A percentile compares a stretch with the other conserved stretches of the same genome.
Conservation (phyloP, 805 yeast species). For the Zygosaccharomyces bailii region DNA sequence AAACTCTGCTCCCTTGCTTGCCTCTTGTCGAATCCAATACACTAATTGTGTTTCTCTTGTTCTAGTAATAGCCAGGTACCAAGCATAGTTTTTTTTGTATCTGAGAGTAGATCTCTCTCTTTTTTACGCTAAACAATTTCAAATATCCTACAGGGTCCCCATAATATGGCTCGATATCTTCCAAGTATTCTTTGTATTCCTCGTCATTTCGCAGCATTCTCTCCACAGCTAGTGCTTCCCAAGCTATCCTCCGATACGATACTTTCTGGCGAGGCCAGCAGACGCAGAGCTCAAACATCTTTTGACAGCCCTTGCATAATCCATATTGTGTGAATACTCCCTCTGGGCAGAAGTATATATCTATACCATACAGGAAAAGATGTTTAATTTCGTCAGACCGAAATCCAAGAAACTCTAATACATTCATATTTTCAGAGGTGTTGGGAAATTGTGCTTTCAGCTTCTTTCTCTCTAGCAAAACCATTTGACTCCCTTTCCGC, state of each 20-base stretch:
- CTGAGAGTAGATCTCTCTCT: conserved; percentile 1
- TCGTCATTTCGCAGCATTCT: too few relatives aligned
- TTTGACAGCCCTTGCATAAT: too few relatives aligned
- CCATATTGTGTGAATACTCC: too few relatives aligned
- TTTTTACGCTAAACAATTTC: conserved; percentile 2
- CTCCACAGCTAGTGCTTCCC: too few relatives aligned
- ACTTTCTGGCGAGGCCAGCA: conserved; percentile 4
- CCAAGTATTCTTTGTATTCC: conserved; percentile 5
- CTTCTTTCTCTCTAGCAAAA: conserved; percentile 4
- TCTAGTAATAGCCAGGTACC: conserved; percentile 5
- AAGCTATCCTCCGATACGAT: conserved; percentile 4
- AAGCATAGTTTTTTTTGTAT: conserved; percentile 3
- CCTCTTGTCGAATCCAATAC: conserved; percentile 5
- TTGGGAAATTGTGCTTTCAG: conserved; percentile 5
- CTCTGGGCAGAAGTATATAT: too few relatives aligned
- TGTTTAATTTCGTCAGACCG: conserved; percentile 5
- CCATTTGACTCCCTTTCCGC: conserved; percentile 4
- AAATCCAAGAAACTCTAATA: conserved; percentile 4
- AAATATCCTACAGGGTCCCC: conserved; percentile 4
- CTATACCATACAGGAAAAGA: conserved; percentile 3
- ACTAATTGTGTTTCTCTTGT: conserved; percentile 3
- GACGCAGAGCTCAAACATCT: conserved; percentile 4
- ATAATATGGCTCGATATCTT: conserved; percentile 5
- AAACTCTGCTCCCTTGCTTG: conserved; percentile 5
- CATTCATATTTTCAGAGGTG: conserved; percentile 3